These are phyloP conservation scores for Podosphaera aphanis DNA, from an alignment of 2,329 filamentous ascomycete species.

Conservation along the genomic window DNA sequence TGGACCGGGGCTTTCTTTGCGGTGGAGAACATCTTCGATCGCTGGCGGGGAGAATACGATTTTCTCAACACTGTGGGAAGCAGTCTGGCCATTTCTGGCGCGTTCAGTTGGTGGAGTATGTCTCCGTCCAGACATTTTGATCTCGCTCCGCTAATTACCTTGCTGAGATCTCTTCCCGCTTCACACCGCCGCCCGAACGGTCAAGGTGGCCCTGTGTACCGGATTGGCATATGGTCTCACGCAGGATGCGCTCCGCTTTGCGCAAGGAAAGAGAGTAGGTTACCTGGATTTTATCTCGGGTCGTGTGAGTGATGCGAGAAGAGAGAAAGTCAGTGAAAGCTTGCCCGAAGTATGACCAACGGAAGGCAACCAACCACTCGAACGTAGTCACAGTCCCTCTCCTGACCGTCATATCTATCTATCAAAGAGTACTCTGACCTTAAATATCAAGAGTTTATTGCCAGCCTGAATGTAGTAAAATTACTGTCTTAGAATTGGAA, in stretches of 20 bases:
- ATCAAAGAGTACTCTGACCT: too few species aligned
- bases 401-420: too few species aligned
- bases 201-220: conserved; percentile 54
- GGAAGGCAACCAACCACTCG: background rate
- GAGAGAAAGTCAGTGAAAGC: background rate
- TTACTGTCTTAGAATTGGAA: too few species aligned
- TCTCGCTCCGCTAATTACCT: background rate
- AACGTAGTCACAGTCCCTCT: background rate
- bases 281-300: conserved; percentile 40
- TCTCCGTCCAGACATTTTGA: conserved; percentile 6
- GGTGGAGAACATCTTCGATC: conserved; percentile 69
- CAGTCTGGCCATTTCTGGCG: conserved; percentile 60
- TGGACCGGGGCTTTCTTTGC: conserved; percentile 59
- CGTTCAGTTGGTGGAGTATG: conserved; percentile 71
- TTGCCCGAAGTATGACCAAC: background rate
- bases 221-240: conserved; percentile 59
- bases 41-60: conserved; percentile 45
- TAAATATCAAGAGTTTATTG: too few species aligned
- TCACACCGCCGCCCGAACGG: conserved; percentile 52
- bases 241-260: conserved; percentile 50
- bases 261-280: conserved; percentile 46
- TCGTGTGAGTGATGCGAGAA: background rate
- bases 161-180: conserved; percentile 51
- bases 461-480: too few species aligned
- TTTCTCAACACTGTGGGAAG: conserved; percentile 62